Conservation (phyloP, 805 yeast species). For the Candida chauliodis region DNA sequence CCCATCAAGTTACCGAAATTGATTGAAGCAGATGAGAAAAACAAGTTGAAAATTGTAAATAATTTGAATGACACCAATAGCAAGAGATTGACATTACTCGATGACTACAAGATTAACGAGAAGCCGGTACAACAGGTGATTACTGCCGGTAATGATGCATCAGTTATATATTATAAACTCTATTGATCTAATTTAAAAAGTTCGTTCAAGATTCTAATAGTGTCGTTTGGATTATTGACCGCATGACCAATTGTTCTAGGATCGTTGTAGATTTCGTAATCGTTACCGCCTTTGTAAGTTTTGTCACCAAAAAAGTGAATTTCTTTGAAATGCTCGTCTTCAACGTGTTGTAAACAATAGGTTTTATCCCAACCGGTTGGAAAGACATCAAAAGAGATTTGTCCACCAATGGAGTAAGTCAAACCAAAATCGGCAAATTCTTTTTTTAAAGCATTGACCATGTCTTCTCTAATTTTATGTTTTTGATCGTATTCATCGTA, state of each 20-base stretch:
- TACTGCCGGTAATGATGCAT: conserved; percentile 57
- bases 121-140: conserved; percentile 48
- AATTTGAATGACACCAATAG: conserved; percentile 28
- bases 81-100: conserved; percentile 46
- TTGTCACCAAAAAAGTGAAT: conserved; percentile 99
- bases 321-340: conserved; percentile 73
- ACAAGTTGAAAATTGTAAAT: conserved; percentile 14
- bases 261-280: conserved; percentile 92
- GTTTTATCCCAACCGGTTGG: conserved; percentile 99
- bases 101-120: conserved; percentile 20
- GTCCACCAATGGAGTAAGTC: conserved; percentile 98
- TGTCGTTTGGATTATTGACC: conserved; percentile 85
- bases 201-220: conserved; percentile 81
- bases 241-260: conserved; percentile 94
- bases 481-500: conserved; percentile 80
- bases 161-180: conserved; percentile 57
- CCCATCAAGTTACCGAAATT: conserved; percentile 56
- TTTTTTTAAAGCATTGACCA: conserved; percentile 81
- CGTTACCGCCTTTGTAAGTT: conserved; percentile 96
- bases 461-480: conserved; percentile 75
- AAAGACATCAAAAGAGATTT: conserved; percentile 98
- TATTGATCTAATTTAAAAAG: conserved; percentile 40
- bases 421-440: conserved; percentile 80
- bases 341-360: conserved; percentile 92
- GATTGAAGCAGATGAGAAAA: conserved; percentile 49